Evolutionary conservation across 73 alveolate genomes (phyloP), one percentile per base, ranked within the genome.

Genomic region (Paramecium pentaurelia): DNA sequence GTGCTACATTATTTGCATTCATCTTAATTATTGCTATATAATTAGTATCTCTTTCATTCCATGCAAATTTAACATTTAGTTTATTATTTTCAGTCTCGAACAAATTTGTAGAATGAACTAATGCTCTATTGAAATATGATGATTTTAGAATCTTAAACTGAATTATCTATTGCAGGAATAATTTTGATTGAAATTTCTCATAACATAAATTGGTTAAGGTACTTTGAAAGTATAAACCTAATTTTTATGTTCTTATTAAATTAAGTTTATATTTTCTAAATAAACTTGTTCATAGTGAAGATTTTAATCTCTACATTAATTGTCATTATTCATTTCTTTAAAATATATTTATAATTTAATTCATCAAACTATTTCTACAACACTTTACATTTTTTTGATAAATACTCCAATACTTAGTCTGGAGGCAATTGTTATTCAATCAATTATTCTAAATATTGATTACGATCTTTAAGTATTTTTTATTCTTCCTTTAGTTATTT

Each of bases 71-170:
- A 45, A 96, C 93, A 51, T 97, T 93, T 14, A 99, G 99, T 10
- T 47, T 89, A 60, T 92, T 71, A 80, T 95, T 96, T 71, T 95
- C 97, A 10, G 97, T 93, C 86, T 98, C 99, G 94, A 97, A 98
- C 8, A 98, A 92, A 47, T 97, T 98, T 11, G 99, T 98, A 36
- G 99, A 98, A 88, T 98, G 99, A 73, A 98, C 99, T 51, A 98
- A 93, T 60, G 95, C 92, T 91, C 99, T 89, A 37, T 22, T 11
- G 25, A 37, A 32, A 2, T 18, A 28, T 27, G 0, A 54, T 34
- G 14, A 42, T 44, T 64, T 7, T n/a, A 8, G 11, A 54, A 98
- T 92, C 94, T 93, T 20, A 93, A 94, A 88, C 98, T 99, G 93
- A 98, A 98, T 58, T 96, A 95, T 80, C 99, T 94, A 59, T 58